Conservation (phyloP, 306 rosid genomes). For the Vigna mungo region DNA sequence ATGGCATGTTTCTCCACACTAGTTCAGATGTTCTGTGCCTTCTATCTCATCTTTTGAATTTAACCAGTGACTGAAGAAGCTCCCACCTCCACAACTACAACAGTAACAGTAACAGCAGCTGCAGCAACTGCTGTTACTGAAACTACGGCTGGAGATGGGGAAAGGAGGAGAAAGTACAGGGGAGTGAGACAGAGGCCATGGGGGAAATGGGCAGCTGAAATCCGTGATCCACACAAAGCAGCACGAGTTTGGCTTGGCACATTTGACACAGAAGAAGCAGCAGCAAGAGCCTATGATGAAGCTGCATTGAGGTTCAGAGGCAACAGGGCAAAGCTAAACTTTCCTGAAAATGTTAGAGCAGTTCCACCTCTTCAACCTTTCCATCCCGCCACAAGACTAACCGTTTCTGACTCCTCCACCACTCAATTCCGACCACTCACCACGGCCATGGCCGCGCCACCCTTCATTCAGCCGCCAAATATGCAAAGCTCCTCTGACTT, state of each 20-base stretch:
- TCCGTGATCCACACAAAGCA: conserved; percentile 95
- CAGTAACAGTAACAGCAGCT: background rate
- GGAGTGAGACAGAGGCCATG: conserved; percentile 98
- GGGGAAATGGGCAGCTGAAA: conserved; percentile 99
- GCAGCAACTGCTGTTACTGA: background rate
- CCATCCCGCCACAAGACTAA: conserved; percentile 29
- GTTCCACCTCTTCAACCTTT: conserved; percentile 43
- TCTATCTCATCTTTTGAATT: background rate
- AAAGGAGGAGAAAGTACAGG: conserved; percentile 74
- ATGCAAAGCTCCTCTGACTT: conserved; percentile 47
- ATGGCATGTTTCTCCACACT: background rate
- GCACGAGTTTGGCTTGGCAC: conserved; percentile 99
- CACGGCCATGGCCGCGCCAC: background rate
- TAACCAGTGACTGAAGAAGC: conserved; percentile 52
- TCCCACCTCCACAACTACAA: conserved; percentile 14
- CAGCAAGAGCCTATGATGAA: conserved; percentile 92
- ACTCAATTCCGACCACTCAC: conserved; percentile 23
- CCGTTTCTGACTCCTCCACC: conserved; percentile 1
- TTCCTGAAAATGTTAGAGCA: conserved; percentile 83
- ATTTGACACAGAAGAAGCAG: conserved; percentile 93
- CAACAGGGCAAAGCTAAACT: conserved; percentile 89
- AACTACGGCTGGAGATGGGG: conserved; percentile 52
- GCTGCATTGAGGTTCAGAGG: conserved; percentile 96
- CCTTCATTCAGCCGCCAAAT: conserved; percentile 39
- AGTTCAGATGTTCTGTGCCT: background rate